phyloP scores from a whole-genome alignment of 2,329 filamentous ascomycete genomes.

The Diaporthe humulicola region DNA sequence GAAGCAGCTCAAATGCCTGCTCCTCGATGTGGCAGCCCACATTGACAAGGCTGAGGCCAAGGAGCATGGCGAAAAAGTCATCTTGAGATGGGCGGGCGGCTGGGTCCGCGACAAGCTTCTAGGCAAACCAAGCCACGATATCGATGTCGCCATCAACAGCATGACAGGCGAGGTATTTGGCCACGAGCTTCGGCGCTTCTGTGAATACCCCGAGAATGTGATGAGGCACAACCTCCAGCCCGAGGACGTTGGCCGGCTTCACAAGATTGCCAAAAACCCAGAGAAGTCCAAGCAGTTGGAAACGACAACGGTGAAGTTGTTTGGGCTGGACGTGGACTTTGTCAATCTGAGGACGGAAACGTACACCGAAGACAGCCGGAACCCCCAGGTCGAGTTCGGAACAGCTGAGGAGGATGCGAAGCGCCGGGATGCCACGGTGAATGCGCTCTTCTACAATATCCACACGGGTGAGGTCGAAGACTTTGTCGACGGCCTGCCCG shows the following conservation, averaged over 20 bases:
- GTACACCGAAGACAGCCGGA: slow-evolving; percentile 89
- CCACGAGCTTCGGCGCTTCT: slow-evolving; percentile 76
- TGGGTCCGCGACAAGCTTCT: slow-evolving; percentile 91
- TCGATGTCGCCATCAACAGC: slow-evolving; percentile 86
- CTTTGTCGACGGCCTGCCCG: slow-evolving; percentile 82
- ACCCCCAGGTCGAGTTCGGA: slow-evolving; percentile 93
- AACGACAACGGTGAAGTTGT: slow-evolving; percentile 87
- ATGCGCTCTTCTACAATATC: slow-evolving; percentile 96
- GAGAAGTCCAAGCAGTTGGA: slow-evolving; percentile 98
- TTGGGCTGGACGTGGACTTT: slow-evolving; percentile 91
- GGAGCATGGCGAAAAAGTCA: slow-evolving; percentile 60
- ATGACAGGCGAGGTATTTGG: slow-evolving; percentile 87
- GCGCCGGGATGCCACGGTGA: slow-evolving; percentile 92
- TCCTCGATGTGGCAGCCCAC: slow-evolving; percentile 84
- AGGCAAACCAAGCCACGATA: slow-evolving; percentile 79
- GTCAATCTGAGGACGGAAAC: slow-evolving; percentile 95
- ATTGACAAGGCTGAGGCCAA: slow-evolving; percentile 63
- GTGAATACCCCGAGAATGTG: slow-evolving; percentile 70
- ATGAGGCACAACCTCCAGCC: slow-evolving; percentile 70
- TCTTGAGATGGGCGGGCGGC: slow-evolving; percentile 84
- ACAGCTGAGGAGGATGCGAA: slow-evolving; percentile 91
- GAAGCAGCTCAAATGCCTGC: slow-evolving; percentile 77
- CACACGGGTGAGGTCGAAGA: slow-evolving; percentile 86
- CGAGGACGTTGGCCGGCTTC: slow-evolving; percentile 78
- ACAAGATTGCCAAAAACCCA: slow-evolving; percentile 92